Base-by-base conservation (phyloP, 202 grass and related monocot genomes). In the Eragrostis tef region DNA sequence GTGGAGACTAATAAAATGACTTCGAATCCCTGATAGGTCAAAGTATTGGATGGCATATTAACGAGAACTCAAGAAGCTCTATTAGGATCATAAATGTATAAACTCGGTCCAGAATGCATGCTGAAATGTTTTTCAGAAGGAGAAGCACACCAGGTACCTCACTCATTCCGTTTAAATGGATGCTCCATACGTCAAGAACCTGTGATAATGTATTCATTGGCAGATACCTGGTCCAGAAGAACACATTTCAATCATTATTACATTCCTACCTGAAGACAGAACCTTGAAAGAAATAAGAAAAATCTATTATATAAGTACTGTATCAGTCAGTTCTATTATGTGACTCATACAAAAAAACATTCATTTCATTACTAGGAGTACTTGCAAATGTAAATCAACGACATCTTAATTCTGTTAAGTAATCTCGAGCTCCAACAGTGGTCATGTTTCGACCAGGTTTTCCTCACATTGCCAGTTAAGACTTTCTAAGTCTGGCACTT, bases 151-250 rank as follows among this genome's bases (percentile, higher is more conserved):
- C 11, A 77, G 22, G 58, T 91, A 97, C 94, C 91, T 97, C 91
- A 87, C 60, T 77, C 39, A 88, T 88, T 80, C 85, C 83, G 42
- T 85, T 75, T 70, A 80, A 83, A 75, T 94, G 85, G 72, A 64
- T 50, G 74, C 79, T 77, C 94, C 94, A 97, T 64, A 70, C 74
- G 75, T 88, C 52, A 84, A 97, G 78, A 65, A 94, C 73, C 59
- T 54, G 58, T 73, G 84, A 83, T 41, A 92, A 87, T 54, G 77
- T 81, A 88, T 87, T 64, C 73, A 83, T 60, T 34, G 91, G 83
- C 69, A 94, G 76, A 70, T 92, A 93, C 81, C 91, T 97, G 74
- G 65, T 87, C 46, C 80, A 91, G 67, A 42, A 89, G 39, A 89
- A 79, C 26, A 79, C 45, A 87, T 20, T 39, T 70, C 42, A 78